Evolutionary conservation across 805 yeast genomes (phyloP), one percentile per base, ranked within the genome.

Genomic region (Lipomyces starkeyi): DNA sequence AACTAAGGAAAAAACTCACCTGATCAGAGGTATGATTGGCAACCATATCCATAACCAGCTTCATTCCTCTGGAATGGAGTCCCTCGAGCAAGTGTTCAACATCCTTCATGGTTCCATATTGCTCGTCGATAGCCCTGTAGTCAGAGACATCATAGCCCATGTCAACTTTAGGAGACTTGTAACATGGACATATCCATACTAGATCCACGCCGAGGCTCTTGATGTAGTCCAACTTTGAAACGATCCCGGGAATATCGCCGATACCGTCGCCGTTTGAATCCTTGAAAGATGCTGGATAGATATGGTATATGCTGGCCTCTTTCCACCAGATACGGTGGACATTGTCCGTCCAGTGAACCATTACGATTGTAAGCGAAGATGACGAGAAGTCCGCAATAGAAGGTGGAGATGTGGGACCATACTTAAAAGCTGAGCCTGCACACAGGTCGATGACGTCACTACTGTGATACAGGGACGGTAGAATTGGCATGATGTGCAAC

Each of bases 121-220:
- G 79, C 13, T 83, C 83, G 75, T 86, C 82, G 55, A 86, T 82
- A 27, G 77, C 81, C 75, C 84, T 81, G 77, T 86, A 86, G 76
- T 86, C 83, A 22, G 84, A 77, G 73, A 86, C 84, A 72, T 86
- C 89, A 74, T 86, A 86, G 5, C 89, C 89, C 88, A 86, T 86
- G 75, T 86, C 89, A 62, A 83, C 84, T 74, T 84, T 86, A 5
- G 89, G 89, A 2, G 87, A 83, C 70, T 84, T 86, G 77, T 81
- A 85, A 79, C 84, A 83, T 32, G 89, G 89, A 32, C 85, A 83
- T 63, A 86, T 75, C 89, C 89, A 86, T 53, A 86, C 77, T 17
- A 83, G 82, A 65, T 84, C 87, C 20, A 80, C 80, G 3, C 87
- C 87, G 47, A 86, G 77, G 34, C 75, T 76, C 74, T 84, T 82